Conservation (phyloP, 805 yeast species). For the Metschnikowia lochheadii region DNA sequence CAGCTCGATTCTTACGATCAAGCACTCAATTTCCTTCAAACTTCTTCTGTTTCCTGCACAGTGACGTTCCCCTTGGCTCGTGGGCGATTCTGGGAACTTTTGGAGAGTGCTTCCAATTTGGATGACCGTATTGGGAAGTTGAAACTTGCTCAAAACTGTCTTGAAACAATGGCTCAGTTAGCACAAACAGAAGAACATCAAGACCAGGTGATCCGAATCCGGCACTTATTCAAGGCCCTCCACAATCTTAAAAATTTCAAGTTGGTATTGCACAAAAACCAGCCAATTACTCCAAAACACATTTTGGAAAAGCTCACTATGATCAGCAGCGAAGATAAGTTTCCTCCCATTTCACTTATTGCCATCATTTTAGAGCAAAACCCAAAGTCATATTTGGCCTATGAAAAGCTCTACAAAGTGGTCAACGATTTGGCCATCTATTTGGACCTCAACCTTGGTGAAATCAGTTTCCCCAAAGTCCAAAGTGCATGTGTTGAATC, state of each 20-base stretch:
- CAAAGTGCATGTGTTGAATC: slow-evolving; percentile 59
- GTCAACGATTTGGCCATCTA: slow-evolving; percentile 40
- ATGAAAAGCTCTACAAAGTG: slow-evolving; percentile 39
- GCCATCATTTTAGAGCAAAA: slow-evolving; percentile 51
- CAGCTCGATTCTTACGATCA: slow-evolving; percentile 25
- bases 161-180: slow-evolving; percentile 18
- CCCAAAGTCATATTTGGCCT: slow-evolving; percentile 44
- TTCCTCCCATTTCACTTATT: slow-evolving; percentile 25
- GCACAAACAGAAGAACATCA: not conserved
- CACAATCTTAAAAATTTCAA: slow-evolving; percentile 34
- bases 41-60: slow-evolving; percentile 11
- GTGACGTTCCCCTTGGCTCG: slow-evolving; percentile 8
- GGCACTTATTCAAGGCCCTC: slow-evolving; percentile 37
- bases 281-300: slow-evolving; percentile 17
- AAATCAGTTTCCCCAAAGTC: slow-evolving; percentile 28
- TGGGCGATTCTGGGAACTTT: slow-evolving; percentile 33
- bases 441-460: slow-evolving; percentile 21
- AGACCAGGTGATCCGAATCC: slow-evolving; percentile 22
- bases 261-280: slow-evolving; percentile 16
- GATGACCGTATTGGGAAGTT: slow-evolving; percentile 33
- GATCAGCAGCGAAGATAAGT: slow-evolving; percentile 7
- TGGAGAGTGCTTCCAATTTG: slow-evolving; percentile 27
- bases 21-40: slow-evolving; percentile 17
- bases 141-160: slow-evolving; percentile 23
- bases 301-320: slow-evolving; percentile 12